Conservation (phyloP, 306 rosid species). For the Corylus americana region DNA sequence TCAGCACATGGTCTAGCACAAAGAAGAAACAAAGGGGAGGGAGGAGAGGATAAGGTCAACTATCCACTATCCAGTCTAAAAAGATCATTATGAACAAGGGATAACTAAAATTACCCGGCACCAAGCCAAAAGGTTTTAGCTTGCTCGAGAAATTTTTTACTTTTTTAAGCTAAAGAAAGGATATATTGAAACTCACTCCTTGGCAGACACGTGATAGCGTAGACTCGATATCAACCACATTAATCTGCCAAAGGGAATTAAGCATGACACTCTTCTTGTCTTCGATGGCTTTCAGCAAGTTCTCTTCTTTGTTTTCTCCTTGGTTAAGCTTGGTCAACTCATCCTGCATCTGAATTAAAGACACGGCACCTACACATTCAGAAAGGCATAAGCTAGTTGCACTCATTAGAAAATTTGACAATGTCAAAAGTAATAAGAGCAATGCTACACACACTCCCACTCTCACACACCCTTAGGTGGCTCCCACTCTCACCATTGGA, state of each 20-base stretch:
- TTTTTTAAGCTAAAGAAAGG: constrained; percentile 24
- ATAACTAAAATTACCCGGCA: neutral
- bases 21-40: neutral
- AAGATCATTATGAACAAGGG: neutral
- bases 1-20: neutral
- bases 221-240: constrained; percentile 92
- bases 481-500: no score
- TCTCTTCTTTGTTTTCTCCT: constrained; percentile 73
- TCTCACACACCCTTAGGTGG: no score
- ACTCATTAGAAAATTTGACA: constrained; percentile 31
- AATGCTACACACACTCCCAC: no score
- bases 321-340: constrained; percentile 70
- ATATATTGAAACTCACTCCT: constrained; percentile 64
- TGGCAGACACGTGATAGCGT: constrained; percentile 82
- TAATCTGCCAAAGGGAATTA: constrained; percentile 89
- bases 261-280: constrained; percentile 79
- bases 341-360: constrained; percentile 88
- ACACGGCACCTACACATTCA: constrained; percentile 74
- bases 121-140: neutral
- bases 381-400: constrained; percentile 21
- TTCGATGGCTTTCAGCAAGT: constrained; percentile 63
- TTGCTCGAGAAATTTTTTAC: constrained; percentile 2
- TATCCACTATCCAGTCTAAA: neutral
- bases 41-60: constrained; percentile 5
- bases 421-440: neutral